These are phyloP conservation scores for Rhizophlyctis rosea DNA, from an alignment of 192 early-diverging fungal species.

Conservation along the genomic window DNA sequence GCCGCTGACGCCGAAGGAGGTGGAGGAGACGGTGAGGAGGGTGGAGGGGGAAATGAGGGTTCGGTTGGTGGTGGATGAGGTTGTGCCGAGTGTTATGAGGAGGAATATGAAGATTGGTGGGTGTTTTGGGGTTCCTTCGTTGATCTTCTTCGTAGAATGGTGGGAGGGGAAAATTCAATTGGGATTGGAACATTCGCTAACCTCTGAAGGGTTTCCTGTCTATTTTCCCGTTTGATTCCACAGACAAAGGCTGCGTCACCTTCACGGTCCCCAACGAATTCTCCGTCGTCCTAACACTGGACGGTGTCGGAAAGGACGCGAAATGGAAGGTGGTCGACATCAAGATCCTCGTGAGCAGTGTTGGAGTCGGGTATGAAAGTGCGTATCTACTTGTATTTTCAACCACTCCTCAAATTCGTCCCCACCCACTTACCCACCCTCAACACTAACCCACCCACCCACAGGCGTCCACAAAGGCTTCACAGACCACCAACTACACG, in stretches of 20 bases:
- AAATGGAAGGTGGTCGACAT: constrained; percentile 74
- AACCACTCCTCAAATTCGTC: too few relatives aligned
- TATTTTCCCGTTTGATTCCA: background rate
- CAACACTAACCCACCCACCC: too few relatives aligned
- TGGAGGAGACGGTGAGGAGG: constrained; percentile 55
- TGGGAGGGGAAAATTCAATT: constrained; percentile 59
- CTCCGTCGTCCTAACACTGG: constrained; percentile 65
- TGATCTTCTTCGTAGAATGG: too few relatives aligned
- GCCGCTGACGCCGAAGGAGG: constrained; percentile 54
- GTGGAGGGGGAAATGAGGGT: constrained; percentile 71
- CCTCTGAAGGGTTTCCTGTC: background rate
- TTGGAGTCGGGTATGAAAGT: constrained; percentile 32
- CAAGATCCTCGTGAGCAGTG: constrained; percentile 62
- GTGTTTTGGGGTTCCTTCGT: background rate
- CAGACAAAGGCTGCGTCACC: constrained; percentile 65
- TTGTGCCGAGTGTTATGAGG: constrained; percentile 52
- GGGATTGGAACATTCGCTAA: constrained; percentile 45
- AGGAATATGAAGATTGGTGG: constrained; percentile 27
- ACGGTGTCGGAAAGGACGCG: constrained; percentile 48
- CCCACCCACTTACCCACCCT: too few relatives aligned
- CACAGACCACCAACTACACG: too few relatives aligned
- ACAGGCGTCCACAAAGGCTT: too few relatives aligned
- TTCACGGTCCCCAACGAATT: constrained; percentile 71
- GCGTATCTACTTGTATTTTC: too few relatives aligned
- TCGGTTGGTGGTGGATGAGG: constrained; percentile 69